Evolutionary conservation across 495 filamentous ascomycete genomes (phyloP), one percentile per base, ranked within the genome.

Genomic region (Xanthoparmelia taractica): DNA sequence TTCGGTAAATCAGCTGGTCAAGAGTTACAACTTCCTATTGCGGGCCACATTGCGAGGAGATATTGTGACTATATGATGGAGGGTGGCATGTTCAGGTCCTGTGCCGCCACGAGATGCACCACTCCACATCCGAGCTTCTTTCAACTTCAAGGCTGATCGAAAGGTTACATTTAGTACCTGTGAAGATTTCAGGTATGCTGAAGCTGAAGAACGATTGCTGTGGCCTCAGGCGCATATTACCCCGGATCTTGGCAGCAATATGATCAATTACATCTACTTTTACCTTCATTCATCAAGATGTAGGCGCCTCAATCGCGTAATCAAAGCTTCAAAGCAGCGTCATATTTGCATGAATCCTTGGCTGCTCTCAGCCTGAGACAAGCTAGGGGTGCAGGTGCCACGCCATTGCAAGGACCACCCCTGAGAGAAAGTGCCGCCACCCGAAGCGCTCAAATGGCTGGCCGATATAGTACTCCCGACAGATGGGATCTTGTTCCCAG

Each of bases 391-490:
- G 61, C 61, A 58, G 33, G 31, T 58, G 55, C 55, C 54, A 47
- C 43, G 55, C 18, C 40, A 34, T 23, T 17, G 38, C 31, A 37
- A 41, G 61, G 61, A 8, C 17, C 18, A 36, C 33, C 61, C 61
- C 61, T 63, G 55, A 58, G 6, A 13, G 8, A 20, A 20, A n/a
- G 48, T 37, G 61, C 55, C 55, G 25, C 34, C 61, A 57, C 40
- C 61, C 55, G 55, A 63, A 58, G 61, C 61, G 61, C 61, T 63
- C 61, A 52, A 63, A 63, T 63, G 0, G 43, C 38, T 15, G 40
- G 27, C 12, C 11, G 13, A 15, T 4, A 36, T 11, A 29, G 4
- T 48, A 38, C 54, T 57, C 38, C 54, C 61, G 61, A 33, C 52
- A 27, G 37, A 58, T 31, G 40, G n/a, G 55, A 58, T 63, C 61